A percentile compares a stretch with the other conserved stretches of the same genome.
phyloP scores from a whole-genome alignment of 352 stramenopile species.

The Phytophthora fragariae region DNA sequence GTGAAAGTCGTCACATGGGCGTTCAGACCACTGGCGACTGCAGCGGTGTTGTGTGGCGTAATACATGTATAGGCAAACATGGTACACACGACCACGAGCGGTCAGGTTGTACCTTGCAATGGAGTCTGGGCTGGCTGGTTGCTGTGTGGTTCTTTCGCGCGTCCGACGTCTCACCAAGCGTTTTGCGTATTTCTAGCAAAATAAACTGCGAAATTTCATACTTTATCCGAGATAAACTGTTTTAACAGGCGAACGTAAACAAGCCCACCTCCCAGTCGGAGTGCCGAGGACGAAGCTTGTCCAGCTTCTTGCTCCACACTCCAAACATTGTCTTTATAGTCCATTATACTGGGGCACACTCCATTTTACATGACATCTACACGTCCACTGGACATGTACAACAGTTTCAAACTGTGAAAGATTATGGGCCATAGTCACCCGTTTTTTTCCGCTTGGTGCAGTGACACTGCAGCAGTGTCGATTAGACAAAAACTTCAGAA shows the following conservation, averaged over 20 bases:
- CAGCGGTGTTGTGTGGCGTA: constrained; percentile 22
- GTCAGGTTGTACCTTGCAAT: neutral
- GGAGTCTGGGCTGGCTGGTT: neutral
- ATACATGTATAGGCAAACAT: constrained; percentile 2
- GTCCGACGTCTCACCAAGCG: constrained; percentile 25
- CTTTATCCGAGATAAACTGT: constrained; percentile 1
- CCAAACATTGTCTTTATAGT: neutral
- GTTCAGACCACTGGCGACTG: constrained; percentile 4
- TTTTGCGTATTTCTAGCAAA: constrained; percentile 12
- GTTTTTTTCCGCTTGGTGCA: constrained; percentile 24
- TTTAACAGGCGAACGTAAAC: neutral
- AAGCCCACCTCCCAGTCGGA: neutral
- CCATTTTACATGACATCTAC: neutral
- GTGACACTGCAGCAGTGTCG: neutral
- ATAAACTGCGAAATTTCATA: neutral
- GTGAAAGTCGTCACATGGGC: constrained; percentile 9
- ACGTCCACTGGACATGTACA: neutral
- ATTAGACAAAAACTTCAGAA: constrained; percentile 40
- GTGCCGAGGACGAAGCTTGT: neutral
- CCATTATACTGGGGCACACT: neutral
- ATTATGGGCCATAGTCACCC: neutral
- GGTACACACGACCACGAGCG: neutral
- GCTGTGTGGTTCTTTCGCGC: constrained; percentile 19
- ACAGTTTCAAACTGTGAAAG: neutral
- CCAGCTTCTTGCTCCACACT: neutral